Evolutionary conservation across 176 grass and related monocot species (phyloP), one percentile per base, ranked within the genome.

Genomic region (Eremochloa ophiuroides): DNA sequence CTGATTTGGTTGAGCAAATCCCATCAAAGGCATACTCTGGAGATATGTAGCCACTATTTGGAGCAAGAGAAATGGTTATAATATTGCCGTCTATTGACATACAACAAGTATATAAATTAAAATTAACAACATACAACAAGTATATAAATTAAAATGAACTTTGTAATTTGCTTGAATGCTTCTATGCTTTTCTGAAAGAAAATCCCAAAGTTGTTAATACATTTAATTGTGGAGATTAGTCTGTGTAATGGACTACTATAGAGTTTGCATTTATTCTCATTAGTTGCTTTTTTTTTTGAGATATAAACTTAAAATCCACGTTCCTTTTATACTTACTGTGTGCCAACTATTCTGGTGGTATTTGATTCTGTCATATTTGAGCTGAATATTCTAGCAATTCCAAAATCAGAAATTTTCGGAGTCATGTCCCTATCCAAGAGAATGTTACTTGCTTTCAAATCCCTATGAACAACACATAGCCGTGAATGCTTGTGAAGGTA

Each of bases 11-110:
- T 3, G 91, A 94, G 79, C 82, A 94, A 81, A 80, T 28, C 33
- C 88, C 91, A 51, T 88, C 81, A 82, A 91, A 87, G 59, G 85
- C 91, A 83, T 93, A 93, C 55, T 93, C 91, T 14, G 91, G 91
- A 87, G 91, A 72, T 86, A 93, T 94, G 62, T 94, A 94, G 31
- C 91, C 91, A 77, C 91, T 94, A 79, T 47, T 16, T 25, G 66
- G 1, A 48, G 27, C 43, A 63, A 85, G 70, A 46, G 51, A 43
- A 78, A 86, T 46, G 14, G 47, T 50, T 72, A n/a, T n/a, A n/a
- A n/a, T n/a, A n/a, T n/a, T n/a, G n/a, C n/a, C n/a, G n/a, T n/a
- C n/a, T n/a, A n/a, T n/a, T n/a, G n/a, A n/a, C n/a, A n/a, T n/a
- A n/a, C n/a, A n/a, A n/a, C n/a, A n/a, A n/a, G n/a, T n/a, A n/a